phyloP scores from a whole-genome alignment of 2,329 filamentous ascomycete species.

The Aspergillus texensis region DNA sequence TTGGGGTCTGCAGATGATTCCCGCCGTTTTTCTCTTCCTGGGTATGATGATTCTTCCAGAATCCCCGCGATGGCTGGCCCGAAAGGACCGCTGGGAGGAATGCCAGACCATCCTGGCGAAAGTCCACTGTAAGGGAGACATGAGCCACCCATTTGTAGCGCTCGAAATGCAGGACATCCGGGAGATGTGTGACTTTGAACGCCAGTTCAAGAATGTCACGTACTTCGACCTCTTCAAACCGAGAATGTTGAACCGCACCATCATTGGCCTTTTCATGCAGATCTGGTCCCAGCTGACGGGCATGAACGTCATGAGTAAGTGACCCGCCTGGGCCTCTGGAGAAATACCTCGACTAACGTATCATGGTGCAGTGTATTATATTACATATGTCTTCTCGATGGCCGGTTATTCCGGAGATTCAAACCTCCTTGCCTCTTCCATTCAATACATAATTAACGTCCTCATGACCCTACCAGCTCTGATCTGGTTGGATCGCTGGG shows the following conservation, averaged over 20 bases:
- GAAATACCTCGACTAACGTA: not conserved
- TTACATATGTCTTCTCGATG: conserved; percentile 72
- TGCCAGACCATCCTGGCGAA: conserved; percentile 53
- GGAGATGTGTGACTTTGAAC: conserved; percentile 73
- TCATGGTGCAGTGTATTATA: conserved; percentile 59
- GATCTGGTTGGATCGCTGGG: conserved; percentile 74
- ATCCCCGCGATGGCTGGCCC: conserved; percentile 66
- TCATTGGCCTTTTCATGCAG: conserved; percentile 72
- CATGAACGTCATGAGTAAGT: conserved; percentile 69
- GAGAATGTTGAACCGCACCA: conserved; percentile 72
- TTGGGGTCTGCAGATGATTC: conserved; percentile 67
- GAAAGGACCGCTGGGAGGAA: conserved; percentile 63
- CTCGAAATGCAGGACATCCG: conserved; percentile 73
- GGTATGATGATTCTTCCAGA: conserved; percentile 59
- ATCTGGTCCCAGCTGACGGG: conserved; percentile 77
- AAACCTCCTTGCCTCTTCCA: conserved; percentile 66
- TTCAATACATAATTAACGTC: conserved; percentile 80
- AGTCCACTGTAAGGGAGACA: conserved; percentile 68
- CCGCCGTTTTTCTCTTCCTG: conserved; percentile 59
- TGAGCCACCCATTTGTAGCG: conserved; percentile 65
- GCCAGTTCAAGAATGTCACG: conserved; percentile 67
- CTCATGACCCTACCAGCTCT: conserved; percentile 76
- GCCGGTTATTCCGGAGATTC: conserved; percentile 63
- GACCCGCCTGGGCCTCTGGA: not conserved
- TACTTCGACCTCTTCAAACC: conserved; percentile 74